Base-by-base conservation (phyloP, 768 basidiomycete genomes). In the Pulveroboletus ravenelii region DNA sequence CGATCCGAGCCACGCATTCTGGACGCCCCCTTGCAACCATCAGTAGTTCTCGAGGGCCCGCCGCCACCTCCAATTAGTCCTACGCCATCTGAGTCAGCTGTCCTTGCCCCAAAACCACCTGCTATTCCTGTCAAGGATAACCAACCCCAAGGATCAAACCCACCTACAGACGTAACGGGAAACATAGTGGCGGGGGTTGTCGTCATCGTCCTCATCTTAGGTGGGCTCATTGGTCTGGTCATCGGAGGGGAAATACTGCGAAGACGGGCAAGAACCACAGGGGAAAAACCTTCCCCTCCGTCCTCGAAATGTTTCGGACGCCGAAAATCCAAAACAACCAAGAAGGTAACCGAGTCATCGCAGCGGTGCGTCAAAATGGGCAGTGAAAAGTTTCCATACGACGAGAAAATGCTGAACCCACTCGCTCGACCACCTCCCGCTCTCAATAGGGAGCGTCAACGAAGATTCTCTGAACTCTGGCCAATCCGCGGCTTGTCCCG, bases 211-310 rank as follows among this genome's bases (percentile, higher is more conserved):
- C 55, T 70, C 34, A n/a, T 70, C 42, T 15, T 68, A 30, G 64
- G 64, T 2, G 58, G 62, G 15, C 55, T 67, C 14, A 27, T 67
- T 10, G 58, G 65, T 30, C 32, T 67, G 48, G 39, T 62, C n/a
- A 6, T 62, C 13, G 68, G 55, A 44, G 68, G 68, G 12, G 58
- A 56, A 47, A 42, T 59, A 27, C 18, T 68, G 36, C 67, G 64
- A 51, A 53, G 60, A 47, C 49, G 35, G 36, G 34, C 52, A 36
- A 60, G 27, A 40, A 23, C 29, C 23, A 31, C 41, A 12, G 31
- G 10, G 2, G n/a, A 32, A 31, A n/a, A 9, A 2, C 23, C 6
- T 10, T 29, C 34, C 10, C n/a, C 48, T 23, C 41, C 35, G 1
- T 25, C 30, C 6, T 37, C 52, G 23, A 34, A 27, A 34, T 40